Base-by-base conservation (phyloP, 2,329 filamentous ascomycete species). In the Fusarium subtropicale region DNA sequence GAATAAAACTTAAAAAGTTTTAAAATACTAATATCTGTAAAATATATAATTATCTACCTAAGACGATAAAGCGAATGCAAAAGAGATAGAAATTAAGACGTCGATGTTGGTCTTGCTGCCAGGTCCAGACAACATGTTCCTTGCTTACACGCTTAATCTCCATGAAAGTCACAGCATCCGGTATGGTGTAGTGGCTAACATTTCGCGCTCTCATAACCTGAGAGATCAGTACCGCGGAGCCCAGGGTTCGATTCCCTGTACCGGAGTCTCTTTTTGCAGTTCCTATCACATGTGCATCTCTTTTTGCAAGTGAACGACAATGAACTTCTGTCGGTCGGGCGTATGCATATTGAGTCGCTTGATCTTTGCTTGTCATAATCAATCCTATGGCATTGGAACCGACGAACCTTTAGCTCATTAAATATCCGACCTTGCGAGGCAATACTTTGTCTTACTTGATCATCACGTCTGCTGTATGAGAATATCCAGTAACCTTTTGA, bases 111-210 rank as follows among this genome's bases (percentile, higher is more conserved):
- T 30, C 18, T 30, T 12, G 5, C 22, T 42, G 5, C 15, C 11
- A 7, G 3, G 2, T 10, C 7, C 5, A 22, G n/a, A 22, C 9
- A 4, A 18, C 22, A 42, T 42, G 3, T 3, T 36, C 6, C 7
- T 7, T 22, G 36, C 4, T 39, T 39, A n/a, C 6, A 8, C 11
- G 0, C 2, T 1, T 7, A 0, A 13, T 7, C 6, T 2, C 5
- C 6, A 39, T 39, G 11, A 39, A n/a, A n/a, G 34, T 39, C 36
- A 39, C 36, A 18, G 8, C 12, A 33, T 76, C 74, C 74, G 74
- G 74, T 76, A 76, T 76, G 75, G 74, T 76, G 74, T 76, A 76
- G 73, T 76, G 74, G 74, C 74, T 74, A 76, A 76, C 74, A 76
- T 76, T 76, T 76, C 73, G 71, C 74, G 74, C 74, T 76, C 63